Percentiles rank a stretch among this genome's conserved stretches.
phyloP scores from a whole-genome alignment of 192 early-diverging fungal genomes.

The Backusella morwellensis region DNA sequence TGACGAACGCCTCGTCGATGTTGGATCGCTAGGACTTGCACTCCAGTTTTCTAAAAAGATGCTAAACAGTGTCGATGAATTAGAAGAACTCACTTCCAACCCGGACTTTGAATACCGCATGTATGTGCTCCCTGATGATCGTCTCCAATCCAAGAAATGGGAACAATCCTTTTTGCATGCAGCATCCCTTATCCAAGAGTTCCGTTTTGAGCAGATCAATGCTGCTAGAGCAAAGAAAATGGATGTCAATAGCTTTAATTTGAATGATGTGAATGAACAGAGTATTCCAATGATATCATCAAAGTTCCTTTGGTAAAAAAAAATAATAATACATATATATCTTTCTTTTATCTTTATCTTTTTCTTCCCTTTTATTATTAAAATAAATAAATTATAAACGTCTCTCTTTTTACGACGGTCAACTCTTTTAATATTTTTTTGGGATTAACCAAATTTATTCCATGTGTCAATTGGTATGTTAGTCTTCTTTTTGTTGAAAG shows the following conservation, averaged over 20 bases:
- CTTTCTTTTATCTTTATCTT: not conserved
- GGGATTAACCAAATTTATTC: no score
- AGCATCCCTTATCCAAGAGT: constrained; percentile 13
- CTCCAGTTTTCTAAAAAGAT: constrained; percentile 25
- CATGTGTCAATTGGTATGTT: no score
- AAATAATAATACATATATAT: not conserved
- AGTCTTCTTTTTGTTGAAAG: no score
- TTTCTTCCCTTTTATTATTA: not conserved
- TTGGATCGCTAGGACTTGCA: constrained; percentile 25
- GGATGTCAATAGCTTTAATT: not conserved
- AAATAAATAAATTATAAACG: not conserved
- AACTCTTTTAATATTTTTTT: no score
- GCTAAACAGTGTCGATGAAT: not conserved
- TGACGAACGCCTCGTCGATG: constrained; percentile 30
- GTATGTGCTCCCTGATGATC: constrained; percentile 30
- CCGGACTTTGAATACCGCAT: constrained; percentile 18
- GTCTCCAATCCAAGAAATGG: constrained; percentile 14
- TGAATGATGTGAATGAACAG: not conserved
- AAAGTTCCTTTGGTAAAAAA: constrained; percentile 18
- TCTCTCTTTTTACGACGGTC: not conserved
- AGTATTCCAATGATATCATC: not conserved
- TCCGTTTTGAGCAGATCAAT: not conserved
- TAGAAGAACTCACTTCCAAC: not conserved
- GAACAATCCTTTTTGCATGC: constrained; percentile 24
- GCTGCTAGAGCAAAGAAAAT: not conserved